A percentile compares a stretch with the other conserved stretches of the same genome.
phyloP scores from a whole-genome alignment of 768 basidiomycete species.

The Hygrocybe punicea region DNA sequence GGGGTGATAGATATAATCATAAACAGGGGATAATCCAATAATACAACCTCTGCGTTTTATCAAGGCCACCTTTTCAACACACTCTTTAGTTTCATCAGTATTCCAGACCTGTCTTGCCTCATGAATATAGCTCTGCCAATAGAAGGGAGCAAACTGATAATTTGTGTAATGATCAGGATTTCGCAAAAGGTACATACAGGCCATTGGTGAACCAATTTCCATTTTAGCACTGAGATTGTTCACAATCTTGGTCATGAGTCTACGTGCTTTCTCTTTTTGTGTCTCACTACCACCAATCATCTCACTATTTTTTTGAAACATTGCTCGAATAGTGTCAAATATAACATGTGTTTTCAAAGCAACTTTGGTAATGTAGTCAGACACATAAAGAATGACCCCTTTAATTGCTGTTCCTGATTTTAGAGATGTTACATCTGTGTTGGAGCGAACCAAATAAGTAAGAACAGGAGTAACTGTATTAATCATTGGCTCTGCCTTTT shows the following conservation, averaged over 20 bases:
- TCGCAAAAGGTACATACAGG: conserved; percentile 20
- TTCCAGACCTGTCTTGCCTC: conserved; percentile 14
- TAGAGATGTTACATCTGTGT: no score
- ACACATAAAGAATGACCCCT: conserved; percentile 28
- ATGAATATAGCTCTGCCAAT: conserved; percentile 11
- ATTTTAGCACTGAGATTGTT: conserved; percentile 27
- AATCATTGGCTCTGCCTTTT: conserved; percentile 30
- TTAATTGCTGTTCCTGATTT: conserved; percentile 6
- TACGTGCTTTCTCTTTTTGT: conserved; percentile 17
- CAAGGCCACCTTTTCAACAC: conserved; percentile 19
- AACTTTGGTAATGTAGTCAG: conserved; percentile 30
- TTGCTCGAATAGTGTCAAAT: conserved; percentile 25
- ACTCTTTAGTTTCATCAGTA: conserved; percentile 2
- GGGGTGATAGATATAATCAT: conserved; percentile 30
- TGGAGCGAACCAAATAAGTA: no score
- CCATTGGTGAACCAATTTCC: conserved; percentile 32
- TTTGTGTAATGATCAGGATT: conserved; percentile 34
- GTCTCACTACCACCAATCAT: conserved; percentile 21
- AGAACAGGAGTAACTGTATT: no score
- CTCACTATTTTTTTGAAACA: conserved; percentile 23
- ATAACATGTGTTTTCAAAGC: conserved; percentile 25
- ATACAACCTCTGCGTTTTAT: conserved; percentile 14
- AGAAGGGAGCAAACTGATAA: conserved; percentile 23
- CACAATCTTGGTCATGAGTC: conserved; percentile 24
- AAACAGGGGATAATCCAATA: conserved; percentile 17